A percentile compares a stretch with the other conserved stretches of the same genome.
Conservation (phyloP, 805 yeast genomes). For the Sugiyamaella qingdaonensis region DNA sequence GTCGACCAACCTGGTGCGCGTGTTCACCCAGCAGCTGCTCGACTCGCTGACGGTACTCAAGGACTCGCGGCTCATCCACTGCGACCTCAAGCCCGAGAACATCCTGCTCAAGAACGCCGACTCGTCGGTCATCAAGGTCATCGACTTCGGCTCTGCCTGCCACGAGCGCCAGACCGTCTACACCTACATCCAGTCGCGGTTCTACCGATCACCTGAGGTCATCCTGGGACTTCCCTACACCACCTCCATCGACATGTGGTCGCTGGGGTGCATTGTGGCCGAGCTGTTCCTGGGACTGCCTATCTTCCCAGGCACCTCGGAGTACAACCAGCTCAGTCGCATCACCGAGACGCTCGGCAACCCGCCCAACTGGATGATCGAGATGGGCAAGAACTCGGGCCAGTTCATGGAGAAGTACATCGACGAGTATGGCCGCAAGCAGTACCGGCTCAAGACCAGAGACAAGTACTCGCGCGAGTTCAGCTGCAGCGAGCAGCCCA, state of each 20-base stretch:
- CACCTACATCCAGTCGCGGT: conserved; percentile 88
- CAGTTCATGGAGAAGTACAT: conserved; percentile 56
- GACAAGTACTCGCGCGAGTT: conserved; percentile 48
- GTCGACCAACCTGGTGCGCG: conserved; percentile 70
- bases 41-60: conserved; percentile 79
- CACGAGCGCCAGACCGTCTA: conserved; percentile 85
- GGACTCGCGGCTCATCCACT: conserved; percentile 81
- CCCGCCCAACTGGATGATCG: conserved; percentile 96
- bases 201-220: conserved; percentile 93
- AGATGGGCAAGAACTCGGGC: conserved; percentile 81
- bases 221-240: conserved; percentile 88
- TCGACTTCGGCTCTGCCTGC: conserved; percentile 96
- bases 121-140: conserved; percentile 81
- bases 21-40: conserved; percentile 73
- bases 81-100: conserved; percentile 96
- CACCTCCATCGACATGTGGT: conserved; percentile 95
- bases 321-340: conserved; percentile 81
- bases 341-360: conserved; percentile 74
- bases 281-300: conserved; percentile 91
- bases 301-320: conserved; percentile 90
- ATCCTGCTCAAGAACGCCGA: conserved; percentile 76
- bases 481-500: conserved; percentile 60
- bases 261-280: conserved; percentile 87
- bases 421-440: conserved; percentile 34
- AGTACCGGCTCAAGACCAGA: conserved; percentile 44